phyloP scores from a whole-genome alignment of 495 filamentous ascomycete species.

The Trichoderma erinaceum region DNA sequence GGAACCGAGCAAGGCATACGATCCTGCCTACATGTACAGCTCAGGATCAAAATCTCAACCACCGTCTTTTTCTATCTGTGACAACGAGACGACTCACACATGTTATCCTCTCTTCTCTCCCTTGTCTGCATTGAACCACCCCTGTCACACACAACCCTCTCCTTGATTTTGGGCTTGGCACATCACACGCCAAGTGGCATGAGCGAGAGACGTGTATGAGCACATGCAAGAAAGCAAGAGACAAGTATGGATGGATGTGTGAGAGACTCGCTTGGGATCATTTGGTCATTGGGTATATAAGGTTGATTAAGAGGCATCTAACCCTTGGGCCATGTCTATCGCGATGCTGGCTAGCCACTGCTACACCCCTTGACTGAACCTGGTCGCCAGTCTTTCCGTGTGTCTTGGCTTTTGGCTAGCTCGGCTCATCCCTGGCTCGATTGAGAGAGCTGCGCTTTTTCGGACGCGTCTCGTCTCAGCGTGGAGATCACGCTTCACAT shows the following conservation, averaged over 20 bases:
- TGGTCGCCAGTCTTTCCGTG: constrained; percentile 3
- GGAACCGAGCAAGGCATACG: neutral
- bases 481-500: neutral
- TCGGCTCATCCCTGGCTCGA: neutral
- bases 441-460: neutral
- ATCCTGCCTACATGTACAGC: constrained; percentile 8
- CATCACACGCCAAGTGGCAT: neutral
- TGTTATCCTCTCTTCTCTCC: neutral
- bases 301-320: constrained; percentile 10
- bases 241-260: neutral
- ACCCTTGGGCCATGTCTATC: constrained; percentile 9
- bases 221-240: neutral
- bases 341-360: constrained; percentile 2
- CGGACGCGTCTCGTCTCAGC: constrained; percentile 13
- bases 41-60: neutral
- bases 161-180: neutral
- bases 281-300: neutral
- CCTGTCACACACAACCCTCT: neutral
- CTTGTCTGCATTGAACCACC: constrained; percentile 3
- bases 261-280: neutral
- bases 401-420: constrained; percentile 10
- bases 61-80: neutral
- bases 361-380: neutral
- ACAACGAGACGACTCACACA: neutral
- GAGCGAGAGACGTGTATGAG: neutral